These are phyloP conservation scores for Lasiosphaeria hispida DNA, from an alignment of 495 filamentous ascomycete genomes.

Conservation along the genomic window DNA sequence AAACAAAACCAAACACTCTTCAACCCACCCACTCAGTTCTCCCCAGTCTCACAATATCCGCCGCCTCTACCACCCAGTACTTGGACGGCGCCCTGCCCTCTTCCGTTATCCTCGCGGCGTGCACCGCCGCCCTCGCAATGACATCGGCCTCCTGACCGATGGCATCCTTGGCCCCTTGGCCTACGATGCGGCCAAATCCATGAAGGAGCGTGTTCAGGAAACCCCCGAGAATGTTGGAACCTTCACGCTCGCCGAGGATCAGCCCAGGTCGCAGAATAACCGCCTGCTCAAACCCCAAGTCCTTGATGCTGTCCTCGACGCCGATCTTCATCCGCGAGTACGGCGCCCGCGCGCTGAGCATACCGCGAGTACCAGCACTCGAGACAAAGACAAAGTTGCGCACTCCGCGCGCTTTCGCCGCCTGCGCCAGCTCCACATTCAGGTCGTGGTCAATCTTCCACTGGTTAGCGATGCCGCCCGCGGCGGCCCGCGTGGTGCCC, in stretches of 20 bases:
- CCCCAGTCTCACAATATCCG: conserved; percentile 50
- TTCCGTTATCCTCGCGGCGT: conserved; percentile 45
- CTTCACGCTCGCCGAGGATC: conserved; percentile 67
- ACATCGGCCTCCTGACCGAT: conserved; percentile 74
- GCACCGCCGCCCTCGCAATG: conserved; percentile 71
- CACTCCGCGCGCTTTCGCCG: conserved; percentile 61
- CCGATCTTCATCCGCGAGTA: conserved; percentile 78
- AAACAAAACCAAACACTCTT: not conserved
- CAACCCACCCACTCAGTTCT: conserved; percentile 38
- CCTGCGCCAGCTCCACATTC: conserved; percentile 65
- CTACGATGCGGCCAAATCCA: conserved; percentile 47
- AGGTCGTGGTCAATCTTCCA: conserved; percentile 75
- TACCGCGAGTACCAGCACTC: conserved; percentile 45
- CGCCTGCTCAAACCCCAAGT: conserved; percentile 67
- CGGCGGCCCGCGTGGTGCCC: conserved; percentile 62
- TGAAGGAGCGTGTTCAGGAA: conserved; percentile 49
- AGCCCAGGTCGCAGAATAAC: conserved; percentile 74
- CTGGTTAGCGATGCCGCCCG: conserved; percentile 69
- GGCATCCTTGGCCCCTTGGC: conserved; percentile 53
- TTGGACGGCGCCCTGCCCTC: conserved; percentile 48
- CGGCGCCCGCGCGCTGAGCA: conserved; percentile 33
- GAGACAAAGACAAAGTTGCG: conserved; percentile 71
- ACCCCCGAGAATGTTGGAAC: conserved; percentile 49
- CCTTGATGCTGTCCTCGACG: conserved; percentile 72
- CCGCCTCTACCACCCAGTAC: conserved; percentile 46